Evolutionary conservation across 2,329 filamentous ascomycete species (phyloP).

Genomic region (Pyrenophora teres): DNA sequence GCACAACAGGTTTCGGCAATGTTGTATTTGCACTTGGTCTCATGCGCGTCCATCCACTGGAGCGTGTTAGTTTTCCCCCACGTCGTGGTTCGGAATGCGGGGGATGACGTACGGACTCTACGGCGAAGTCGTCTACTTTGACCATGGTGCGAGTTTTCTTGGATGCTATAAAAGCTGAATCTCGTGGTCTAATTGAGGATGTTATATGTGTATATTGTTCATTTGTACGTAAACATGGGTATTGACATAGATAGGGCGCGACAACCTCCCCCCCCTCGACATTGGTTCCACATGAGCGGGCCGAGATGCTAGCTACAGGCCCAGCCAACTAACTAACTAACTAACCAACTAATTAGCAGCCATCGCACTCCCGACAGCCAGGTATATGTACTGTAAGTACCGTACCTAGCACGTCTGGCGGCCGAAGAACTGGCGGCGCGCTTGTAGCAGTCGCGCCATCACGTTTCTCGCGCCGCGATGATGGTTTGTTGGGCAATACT

Average conservation of each 20-base stretch:
- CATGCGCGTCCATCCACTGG: conserved; percentile 63
- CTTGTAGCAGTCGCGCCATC: conserved; percentile 2
- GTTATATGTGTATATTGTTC: background rate
- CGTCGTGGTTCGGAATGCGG: conserved; percentile 19
- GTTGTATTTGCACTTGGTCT: conserved; percentile 64
- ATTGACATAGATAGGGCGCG: conserved; percentile 31
- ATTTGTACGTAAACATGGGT: background rate
- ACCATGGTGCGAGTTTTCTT: conserved; percentile 53
- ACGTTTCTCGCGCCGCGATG: background rate
- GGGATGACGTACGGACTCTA: conserved; percentile 65
- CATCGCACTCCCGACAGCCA: conserved; percentile 4
- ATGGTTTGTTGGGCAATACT: background rate
- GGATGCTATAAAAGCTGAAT: background rate
- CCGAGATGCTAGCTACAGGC: conserved; percentile 5
- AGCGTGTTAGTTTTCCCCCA: conserved; percentile 15
- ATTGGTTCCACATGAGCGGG: conserved; percentile 15
- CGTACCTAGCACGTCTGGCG: background rate
- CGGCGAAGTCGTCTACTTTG: conserved; percentile 65
- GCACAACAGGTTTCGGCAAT: conserved; percentile 80
- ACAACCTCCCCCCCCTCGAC: background rate
- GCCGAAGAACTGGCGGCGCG: background rate
- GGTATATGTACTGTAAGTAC: background rate
- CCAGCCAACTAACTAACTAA: background rate
- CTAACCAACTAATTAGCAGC: background rate
- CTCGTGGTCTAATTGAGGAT: too few relatives aligned